These are phyloP conservation scores for Trypanosoma vivax DNA, from an alignment of 208 protist species.

Conservation along the genomic window DNA sequence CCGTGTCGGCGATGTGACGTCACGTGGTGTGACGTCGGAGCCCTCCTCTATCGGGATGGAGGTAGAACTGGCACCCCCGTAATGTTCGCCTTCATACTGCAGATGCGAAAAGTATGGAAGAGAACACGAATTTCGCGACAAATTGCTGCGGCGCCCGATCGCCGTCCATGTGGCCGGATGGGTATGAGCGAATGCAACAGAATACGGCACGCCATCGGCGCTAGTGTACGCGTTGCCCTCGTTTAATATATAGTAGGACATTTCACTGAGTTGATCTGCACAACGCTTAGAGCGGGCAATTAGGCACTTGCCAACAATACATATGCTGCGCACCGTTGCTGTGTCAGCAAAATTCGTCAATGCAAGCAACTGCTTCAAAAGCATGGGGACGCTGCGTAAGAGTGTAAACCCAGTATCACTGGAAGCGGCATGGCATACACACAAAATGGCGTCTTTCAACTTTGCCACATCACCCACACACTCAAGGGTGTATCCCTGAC, in stretches of 20 bases:
- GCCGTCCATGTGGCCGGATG: slow-evolving; percentile 49
- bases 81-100: neutral
- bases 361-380: slow-evolving; percentile 55
- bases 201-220: slow-evolving; percentile 74
- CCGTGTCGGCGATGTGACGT: neutral
- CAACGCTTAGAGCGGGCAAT: slow-evolving; percentile 47
- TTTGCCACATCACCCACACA: slow-evolving; percentile 52
- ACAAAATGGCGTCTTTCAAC: slow-evolving; percentile 75
- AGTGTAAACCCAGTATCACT: slow-evolving; percentile 65
- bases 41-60: neutral
- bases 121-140: neutral
- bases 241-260: slow-evolving; percentile 43
- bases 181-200: slow-evolving; percentile 69
- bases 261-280: slow-evolving; percentile 28
- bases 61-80: neutral
- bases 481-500: slow-evolving; percentile 48
- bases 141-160: slow-evolving; percentile 30
- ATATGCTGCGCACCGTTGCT: slow-evolving; percentile 56
- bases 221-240: slow-evolving; percentile 83
- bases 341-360: slow-evolving; percentile 65
- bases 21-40: neutral
- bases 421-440: slow-evolving; percentile 61
- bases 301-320: slow-evolving; percentile 41
- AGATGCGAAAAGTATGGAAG: slow-evolving; percentile 41
- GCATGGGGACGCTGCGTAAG: slow-evolving; percentile 30